Conservation (phyloP, 306 rosid genomes). For the Dalbergia cochinchinensis region DNA sequence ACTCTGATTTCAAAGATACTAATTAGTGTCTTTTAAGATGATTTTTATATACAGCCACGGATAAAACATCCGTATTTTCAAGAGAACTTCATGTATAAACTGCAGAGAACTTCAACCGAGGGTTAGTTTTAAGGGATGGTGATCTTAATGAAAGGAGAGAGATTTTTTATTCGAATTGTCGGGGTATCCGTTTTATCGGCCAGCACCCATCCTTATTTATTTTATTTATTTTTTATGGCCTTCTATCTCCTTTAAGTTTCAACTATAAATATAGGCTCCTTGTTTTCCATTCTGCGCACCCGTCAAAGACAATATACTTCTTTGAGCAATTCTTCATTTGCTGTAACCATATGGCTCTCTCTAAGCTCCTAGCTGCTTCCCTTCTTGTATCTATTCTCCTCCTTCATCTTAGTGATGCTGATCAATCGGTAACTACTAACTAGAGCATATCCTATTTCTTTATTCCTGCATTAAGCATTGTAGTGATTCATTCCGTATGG, state of each 20-base stretch:
- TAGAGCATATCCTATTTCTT: neutral
- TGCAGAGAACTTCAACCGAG: too few relatives aligned
- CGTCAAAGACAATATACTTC: neutral
- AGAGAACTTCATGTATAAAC: too few relatives aligned
- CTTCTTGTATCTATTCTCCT: constrained; percentile 57
- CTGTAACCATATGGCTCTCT: constrained; percentile 54
- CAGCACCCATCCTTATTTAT: neutral
- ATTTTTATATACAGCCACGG: too few relatives aligned
- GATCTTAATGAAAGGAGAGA: too few relatives aligned
- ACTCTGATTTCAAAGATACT: too few relatives aligned
- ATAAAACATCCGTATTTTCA: too few relatives aligned
- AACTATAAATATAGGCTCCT: neutral
- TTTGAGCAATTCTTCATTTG: neutral
- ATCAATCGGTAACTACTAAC: constrained; percentile 45
- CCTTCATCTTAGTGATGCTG: constrained; percentile 49
- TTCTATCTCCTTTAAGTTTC: neutral
- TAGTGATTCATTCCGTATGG: too few relatives aligned
- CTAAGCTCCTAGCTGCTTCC: constrained; percentile 54
- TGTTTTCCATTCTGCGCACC: constrained; percentile 3
- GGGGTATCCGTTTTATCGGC: too few relatives aligned
- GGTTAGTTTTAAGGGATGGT: too few relatives aligned
- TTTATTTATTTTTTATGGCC: neutral
- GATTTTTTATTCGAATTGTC: too few relatives aligned
- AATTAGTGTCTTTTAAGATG: too few relatives aligned
- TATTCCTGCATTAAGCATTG: neutral